Base-by-base conservation (phyloP, 768 basidiomycete genomes). In the Boletus rubroflammeus region DNA sequence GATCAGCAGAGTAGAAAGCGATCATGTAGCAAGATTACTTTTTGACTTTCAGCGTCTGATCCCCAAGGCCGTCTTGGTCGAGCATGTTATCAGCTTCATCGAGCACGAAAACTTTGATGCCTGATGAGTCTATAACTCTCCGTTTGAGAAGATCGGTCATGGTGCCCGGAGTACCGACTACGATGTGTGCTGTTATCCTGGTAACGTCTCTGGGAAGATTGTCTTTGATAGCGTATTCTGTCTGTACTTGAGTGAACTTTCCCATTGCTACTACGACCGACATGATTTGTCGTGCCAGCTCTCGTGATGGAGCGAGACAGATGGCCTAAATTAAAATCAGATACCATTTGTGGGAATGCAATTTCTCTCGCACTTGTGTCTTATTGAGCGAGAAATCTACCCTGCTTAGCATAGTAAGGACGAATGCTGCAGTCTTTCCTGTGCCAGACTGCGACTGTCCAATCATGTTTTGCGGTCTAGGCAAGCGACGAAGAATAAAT, bases 21-120 rank as follows among this genome's bases (percentile, higher is more conserved):
- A 42, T 35, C 8, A 26, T 40, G 25, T 29, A 42, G 14, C 40
- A 8, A 26, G 68, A 83, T 51, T 62, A 98, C 95, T 95, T 96
- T 74, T 97, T 98, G 43, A 98, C 92, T 49, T 86, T 80, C 43
- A 96, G 73, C 0, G 91, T 95, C 72, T 98, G 95, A 58, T 98
- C 96, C 11, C 94, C 93, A 47, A 98, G 75, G 19, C 91, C 90
- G 69, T 94, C 92, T 65, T 93, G 85, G 67, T 95, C 94, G 62
- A 99, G 77, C 96, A 98, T 98, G 73, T 98, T 97, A 73, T 99
- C 97, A 36, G 97, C 97, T 73, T 99, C 97, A 66, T 99, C 97
- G 8, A 98, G 78, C 4, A 98, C 96, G 53, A 98, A 93, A 3
- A 96, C 90, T 66, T 91, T 92, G 69, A 99, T 81, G 29, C 85